These are phyloP conservation scores for Rutidosis leptorrhynchoides DNA, from an alignment of 129 eudicot genomes.

Conservation along the genomic window DNA sequence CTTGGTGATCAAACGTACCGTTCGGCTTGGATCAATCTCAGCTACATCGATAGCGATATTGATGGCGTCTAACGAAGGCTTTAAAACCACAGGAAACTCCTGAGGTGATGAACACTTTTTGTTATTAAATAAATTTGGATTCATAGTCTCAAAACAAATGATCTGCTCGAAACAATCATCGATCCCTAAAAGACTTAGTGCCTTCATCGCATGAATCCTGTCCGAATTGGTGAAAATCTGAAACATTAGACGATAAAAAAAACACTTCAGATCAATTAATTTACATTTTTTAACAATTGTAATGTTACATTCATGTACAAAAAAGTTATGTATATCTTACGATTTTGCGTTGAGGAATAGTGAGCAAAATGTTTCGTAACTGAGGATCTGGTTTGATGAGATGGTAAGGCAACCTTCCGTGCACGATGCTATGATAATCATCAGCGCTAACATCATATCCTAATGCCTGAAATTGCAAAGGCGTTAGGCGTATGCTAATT, in stretches of 20 bases:
- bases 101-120: constrained; percentile 47
- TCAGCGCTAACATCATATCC: constrained; percentile 10
- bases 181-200: constrained; percentile 66
- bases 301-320: not conserved
- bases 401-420: constrained; percentile 57
- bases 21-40: constrained; percentile 66
- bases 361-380: constrained; percentile 55
- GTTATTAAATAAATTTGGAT: constrained; percentile 50
- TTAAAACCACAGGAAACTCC: constrained; percentile 71
- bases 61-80: constrained; percentile 79
- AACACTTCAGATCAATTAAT: not conserved
- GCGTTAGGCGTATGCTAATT: not conserved
- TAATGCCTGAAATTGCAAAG: not conserved
- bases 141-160: constrained; percentile 88
- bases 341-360: constrained; percentile 74
- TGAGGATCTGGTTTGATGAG: constrained; percentile 71
- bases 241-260: not conserved
- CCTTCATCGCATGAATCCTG: constrained; percentile 70
- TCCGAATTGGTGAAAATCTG: constrained; percentile 94
- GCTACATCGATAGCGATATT: constrained; percentile 64
- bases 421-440: constrained; percentile 17
- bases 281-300: not conserved
- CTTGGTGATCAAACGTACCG: constrained; percentile 41
- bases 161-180: constrained; percentile 78
- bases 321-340: constrained; percentile 20